Conservation (phyloP, 2,329 filamentous ascomycete species). For the Leptographium flavum region DNA sequence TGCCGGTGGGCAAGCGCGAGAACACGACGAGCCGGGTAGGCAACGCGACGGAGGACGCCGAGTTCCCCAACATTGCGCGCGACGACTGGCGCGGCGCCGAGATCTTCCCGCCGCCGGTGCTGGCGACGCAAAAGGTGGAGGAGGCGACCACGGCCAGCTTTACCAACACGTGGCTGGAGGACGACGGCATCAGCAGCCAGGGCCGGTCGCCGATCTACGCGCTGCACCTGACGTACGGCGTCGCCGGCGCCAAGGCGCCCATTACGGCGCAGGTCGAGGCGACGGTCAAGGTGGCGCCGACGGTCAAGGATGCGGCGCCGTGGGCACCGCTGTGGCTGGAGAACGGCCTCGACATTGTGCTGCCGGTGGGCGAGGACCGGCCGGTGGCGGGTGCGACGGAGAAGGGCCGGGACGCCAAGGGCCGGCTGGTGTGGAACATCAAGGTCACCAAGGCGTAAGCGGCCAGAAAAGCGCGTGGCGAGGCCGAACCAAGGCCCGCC, state of each 20-base stretch:
- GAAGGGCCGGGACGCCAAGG: conserved; percentile 9
- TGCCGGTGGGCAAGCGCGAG: conserved; percentile 19
- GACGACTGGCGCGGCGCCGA: conserved; percentile 21
- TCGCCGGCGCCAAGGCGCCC: conserved; percentile 1
- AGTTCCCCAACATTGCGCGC: conserved; percentile 16
- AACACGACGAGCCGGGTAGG: conserved; percentile 15
- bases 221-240: conserved; percentile 12
- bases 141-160: conserved; percentile 7
- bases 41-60: conserved; percentile 11
- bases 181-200: conserved; percentile 16
- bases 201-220: conserved; percentile 14
- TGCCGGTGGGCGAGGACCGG: conserved; percentile 20
- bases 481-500: neutral
- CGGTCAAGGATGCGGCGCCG: conserved; percentile 8
- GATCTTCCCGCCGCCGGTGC: conserved; percentile 18
- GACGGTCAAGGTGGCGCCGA: conserved; percentile 1
- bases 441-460: neutral
- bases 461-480: too few species aligned
- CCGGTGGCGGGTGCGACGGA: conserved; percentile 7
- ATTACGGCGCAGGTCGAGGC: conserved; percentile 12
- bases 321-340: conserved; percentile 17
- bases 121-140: conserved; percentile 1
- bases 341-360: conserved; percentile 14
- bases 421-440: conserved; percentile 9
- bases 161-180: conserved; percentile 17